Evolutionary conservation across 768 basidiomycete genomes (phyloP).

Genomic region (Russula abietina): DNA sequence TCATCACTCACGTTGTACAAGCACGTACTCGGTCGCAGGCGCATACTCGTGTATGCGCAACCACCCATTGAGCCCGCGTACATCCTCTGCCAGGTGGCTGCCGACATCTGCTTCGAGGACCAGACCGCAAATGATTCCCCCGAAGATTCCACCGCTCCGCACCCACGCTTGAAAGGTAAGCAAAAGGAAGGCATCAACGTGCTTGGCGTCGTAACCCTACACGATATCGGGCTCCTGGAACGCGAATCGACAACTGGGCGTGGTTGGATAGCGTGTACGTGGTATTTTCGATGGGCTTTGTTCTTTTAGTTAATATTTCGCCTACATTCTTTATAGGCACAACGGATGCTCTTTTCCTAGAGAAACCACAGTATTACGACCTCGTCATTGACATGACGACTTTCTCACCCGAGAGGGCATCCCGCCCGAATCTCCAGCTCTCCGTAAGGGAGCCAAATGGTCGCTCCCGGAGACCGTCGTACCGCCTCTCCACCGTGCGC

Average conservation of each 20-base stretch:
- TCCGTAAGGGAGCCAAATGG: conserved; percentile 43
- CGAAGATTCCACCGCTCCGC: neutral
- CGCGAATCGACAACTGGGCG: conserved; percentile 51
- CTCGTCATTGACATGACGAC: conserved; percentile 75
- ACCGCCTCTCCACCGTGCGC: conserved; percentile 55
- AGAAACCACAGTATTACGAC: conserved; percentile 75
- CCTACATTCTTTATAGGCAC: conserved; percentile 42
- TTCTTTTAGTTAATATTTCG: neutral
- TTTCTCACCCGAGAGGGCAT: conserved; percentile 46
- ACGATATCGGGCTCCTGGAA: conserved; percentile 58
- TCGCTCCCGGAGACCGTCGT: conserved; percentile 37
- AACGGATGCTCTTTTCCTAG: conserved; percentile 79
- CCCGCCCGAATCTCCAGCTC: conserved; percentile 56
- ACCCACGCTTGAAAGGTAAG: conserved; percentile 35
- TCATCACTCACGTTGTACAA: conserved; percentile 76
- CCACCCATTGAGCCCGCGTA: conserved; percentile 79
- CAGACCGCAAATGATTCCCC: conserved; percentile 23
- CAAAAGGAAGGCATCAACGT: conserved; percentile 53
- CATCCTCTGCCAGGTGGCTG: conserved; percentile 54
- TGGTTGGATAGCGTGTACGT: conserved; percentile 79
- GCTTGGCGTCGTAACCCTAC: conserved; percentile 75
- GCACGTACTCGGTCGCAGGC: conserved; percentile 63
- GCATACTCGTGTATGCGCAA: conserved; percentile 74
- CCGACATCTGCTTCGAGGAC: conserved; percentile 55
- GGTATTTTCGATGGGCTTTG: neutral